Percentiles rank a stretch among this genome's conserved stretches.
Evolutionary conservation across 106 monocot species (phyloP).

Genomic region (Acorus gramineus): DNA sequence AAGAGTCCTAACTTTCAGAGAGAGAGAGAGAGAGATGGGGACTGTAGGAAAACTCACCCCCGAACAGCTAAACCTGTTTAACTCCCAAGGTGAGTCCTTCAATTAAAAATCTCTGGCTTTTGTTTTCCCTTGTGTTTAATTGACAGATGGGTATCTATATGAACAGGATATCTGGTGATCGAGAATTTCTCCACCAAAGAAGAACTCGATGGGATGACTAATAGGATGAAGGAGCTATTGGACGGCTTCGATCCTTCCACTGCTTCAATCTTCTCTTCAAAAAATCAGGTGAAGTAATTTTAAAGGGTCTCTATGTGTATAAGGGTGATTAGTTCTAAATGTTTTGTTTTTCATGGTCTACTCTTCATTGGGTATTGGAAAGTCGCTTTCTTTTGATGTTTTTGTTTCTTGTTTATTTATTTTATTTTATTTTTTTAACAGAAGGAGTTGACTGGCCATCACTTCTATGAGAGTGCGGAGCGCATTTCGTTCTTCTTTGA

Average conservation of each 20-base stretch:
- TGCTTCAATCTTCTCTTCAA: constrained; percentile 77
- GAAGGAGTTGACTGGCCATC: constrained; percentile 51
- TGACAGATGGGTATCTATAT: no score
- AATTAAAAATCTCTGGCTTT: not conserved
- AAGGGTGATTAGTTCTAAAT: not conserved
- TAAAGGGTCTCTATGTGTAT: not conserved
- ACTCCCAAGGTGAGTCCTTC: constrained; percentile 41
- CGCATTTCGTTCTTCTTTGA: constrained; percentile 98
- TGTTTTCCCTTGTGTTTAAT: not conserved
- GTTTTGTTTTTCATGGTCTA: not conserved
- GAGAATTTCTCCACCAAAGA: constrained; percentile 59
- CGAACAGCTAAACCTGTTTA: constrained; percentile 66
- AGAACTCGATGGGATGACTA: constrained; percentile 60
- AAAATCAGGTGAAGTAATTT: constrained; percentile 47
- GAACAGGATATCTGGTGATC: constrained; percentile 70
- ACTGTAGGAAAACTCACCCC: constrained; percentile 35
- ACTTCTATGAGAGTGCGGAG: constrained; percentile 84
- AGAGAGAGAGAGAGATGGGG: constrained; percentile 14
- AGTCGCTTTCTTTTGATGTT: not conserved
- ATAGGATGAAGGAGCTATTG: constrained; percentile 65
- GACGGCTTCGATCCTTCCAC: constrained; percentile 53
- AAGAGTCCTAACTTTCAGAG: no score
- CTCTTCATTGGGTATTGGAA: not conserved
- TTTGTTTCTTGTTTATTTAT: constrained; percentile 3
- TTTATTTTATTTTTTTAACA: constrained; percentile 9